Base-by-base conservation (phyloP, 345 rosid species). In the Syzygium aqueum region DNA sequence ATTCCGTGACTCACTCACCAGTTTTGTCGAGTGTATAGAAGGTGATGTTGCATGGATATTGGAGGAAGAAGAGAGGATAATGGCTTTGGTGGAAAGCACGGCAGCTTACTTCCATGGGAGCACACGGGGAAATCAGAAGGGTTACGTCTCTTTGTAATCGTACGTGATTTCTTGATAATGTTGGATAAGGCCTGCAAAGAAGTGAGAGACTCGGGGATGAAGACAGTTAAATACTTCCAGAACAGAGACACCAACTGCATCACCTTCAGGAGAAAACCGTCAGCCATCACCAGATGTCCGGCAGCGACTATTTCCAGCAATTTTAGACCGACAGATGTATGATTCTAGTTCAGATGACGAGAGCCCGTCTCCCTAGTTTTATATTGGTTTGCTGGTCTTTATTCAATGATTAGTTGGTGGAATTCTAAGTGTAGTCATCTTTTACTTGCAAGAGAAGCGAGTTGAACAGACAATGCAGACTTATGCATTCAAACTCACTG, bases 71-170 rank as follows among this genome's bases (percentile, higher is more conserved):
- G 88, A 89, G 91, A 93, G 97, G 89, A 94, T 95, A 88, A 93
- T 92, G 93, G 91, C 91, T 2, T 88, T 93, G 54, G 94, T 95
- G 50, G 94, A 94, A 94, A 93, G 92, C 91, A 90, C 95, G 21
- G 99, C 93, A 15, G 98, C 96, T 87, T 97, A 95, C 85, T 97
- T 97, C 88, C 98, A 96, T 73, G 98, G 98, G 33, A 89, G 91
- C 17, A 89, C n/a, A 89, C 98, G 1, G 94, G 94, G 3, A 95
- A 90, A 85, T 92, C 93, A 53, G 99, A 96, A 92, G 99, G 99
- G 25, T 63, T 94, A 56, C 95, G 98, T 53, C 90, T 97, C 90
- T 97, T 97, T 77, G 90, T 89, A n/a, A 93, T 94, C 28, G 95
- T 96, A 8, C 92, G 97, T 1, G 97, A 96, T 88, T 97, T 97